Evolutionary conservation across 1,139 yeast species (phyloP).

Genomic region (Saccharomyces hybrid): DNA sequence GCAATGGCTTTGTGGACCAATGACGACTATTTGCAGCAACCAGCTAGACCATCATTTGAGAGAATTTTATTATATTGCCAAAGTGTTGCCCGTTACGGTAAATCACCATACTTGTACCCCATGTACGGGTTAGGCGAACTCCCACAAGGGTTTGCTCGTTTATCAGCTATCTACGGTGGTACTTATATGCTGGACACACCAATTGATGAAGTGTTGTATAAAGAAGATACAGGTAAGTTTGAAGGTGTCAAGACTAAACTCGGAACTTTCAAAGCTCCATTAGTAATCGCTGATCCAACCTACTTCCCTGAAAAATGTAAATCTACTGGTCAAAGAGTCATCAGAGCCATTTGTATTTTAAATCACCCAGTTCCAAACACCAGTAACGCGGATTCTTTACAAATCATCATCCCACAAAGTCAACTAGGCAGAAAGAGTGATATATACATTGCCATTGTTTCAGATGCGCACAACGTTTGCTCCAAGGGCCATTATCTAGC

Average conservation of each 20-base stretch:
- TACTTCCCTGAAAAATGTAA: conserved; percentile 88
- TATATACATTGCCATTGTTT: conserved; percentile 85
- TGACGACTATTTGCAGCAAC: conserved; percentile 80
- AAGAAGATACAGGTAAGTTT: conserved; percentile 49
- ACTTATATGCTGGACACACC: conserved; percentile 97
- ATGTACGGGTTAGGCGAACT: conserved; percentile 94
- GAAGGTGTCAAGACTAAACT: conserved; percentile 85
- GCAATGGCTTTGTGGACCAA: conserved; percentile 97
- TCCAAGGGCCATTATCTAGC: conserved; percentile 88
- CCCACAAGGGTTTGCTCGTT: conserved; percentile 97
- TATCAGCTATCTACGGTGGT: conserved; percentile 96
- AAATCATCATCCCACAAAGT: conserved; percentile 91
- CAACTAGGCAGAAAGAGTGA: conserved; percentile 91
- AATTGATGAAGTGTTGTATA: conserved; percentile 77
- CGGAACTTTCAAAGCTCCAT: conserved; percentile 85
- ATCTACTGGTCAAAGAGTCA: conserved; percentile 78
- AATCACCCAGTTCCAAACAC: conserved; percentile 87
- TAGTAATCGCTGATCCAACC: conserved; percentile 96
- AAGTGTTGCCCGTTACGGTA: conserved; percentile 90
- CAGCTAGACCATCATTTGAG: conserved; percentile 88
- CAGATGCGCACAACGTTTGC: conserved; percentile 84
- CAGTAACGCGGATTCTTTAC: conserved; percentile 78
- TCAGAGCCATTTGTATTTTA: conserved; percentile 89
- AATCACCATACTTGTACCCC: conserved; percentile 94
- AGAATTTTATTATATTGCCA: conserved; percentile 79